Evolutionary conservation across 768 basidiomycete genomes (phyloP), one percentile per base, ranked within the genome.

Genomic region (Termitomyces eurrhizus): DNA sequence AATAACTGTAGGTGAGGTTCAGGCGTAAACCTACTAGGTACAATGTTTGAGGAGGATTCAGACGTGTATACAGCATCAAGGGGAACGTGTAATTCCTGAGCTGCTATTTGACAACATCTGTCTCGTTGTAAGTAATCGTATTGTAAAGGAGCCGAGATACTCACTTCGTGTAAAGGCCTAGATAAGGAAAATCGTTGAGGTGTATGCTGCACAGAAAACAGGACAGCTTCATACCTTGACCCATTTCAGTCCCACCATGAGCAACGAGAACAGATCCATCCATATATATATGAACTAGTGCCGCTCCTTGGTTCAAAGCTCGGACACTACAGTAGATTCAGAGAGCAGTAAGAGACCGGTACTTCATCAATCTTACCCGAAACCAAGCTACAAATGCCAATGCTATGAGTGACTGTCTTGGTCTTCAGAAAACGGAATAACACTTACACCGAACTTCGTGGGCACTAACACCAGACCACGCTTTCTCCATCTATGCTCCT

Each of bases 171-270:
- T 63, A 55, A 13, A 57, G 45, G 9, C 51, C 51, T 57, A 45
- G 12, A 53, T 26, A 18, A 50, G 12, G 12, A 24, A 12, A 16
- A 29, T 6, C n/a, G 21, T 48, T 32, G 32, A 16, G 41, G 29
- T 13, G 14, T 4, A 32, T 32, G 21, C 26, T 18, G 36, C 21
- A 14, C 7, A 35, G 41, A 26, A 21, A 9, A 18, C 35, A 44
- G 1, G 13, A 5, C 13, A 42, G 32, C 7, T 26, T n/a, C 42
- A 33, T 54, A 64, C 63, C 63, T 64, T 64, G 63, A 33, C 63
- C 63, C 63, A 64, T 64, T 51, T 64, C 63, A 42, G 64, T 64
- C 16, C 64, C 64, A 9, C 64, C 64, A 29, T 64, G 64, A 8
- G 64, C 64, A 21, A 64, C 60, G 6, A 64, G 61, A 18, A 64